phyloP scores from a whole-genome alignment of 805 yeast genomes.

The Pichia kluyveri region DNA sequence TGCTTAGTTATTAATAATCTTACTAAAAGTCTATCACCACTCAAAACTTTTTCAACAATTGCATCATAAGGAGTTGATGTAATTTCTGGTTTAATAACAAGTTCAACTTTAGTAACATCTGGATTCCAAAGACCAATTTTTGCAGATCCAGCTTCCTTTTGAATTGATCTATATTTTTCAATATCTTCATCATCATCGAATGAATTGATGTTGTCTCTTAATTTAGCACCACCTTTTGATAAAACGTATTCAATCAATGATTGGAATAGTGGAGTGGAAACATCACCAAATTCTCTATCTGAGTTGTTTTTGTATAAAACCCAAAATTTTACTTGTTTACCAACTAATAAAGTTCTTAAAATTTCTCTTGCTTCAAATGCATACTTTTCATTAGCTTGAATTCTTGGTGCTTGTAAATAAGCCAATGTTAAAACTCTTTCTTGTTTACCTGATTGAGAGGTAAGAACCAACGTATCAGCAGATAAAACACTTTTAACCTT shows the following conservation, averaged over 20 bases:
- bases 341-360: conserved; percentile 52
- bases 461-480: conserved; percentile 60
- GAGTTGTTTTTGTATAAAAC: conserved; percentile 44
- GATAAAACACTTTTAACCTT: conserved; percentile 63
- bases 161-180: conserved; percentile 30
- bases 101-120: conserved; percentile 17
- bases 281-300: conserved; percentile 65
- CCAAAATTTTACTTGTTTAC: conserved; percentile 53
- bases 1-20: conserved; percentile 35
- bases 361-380: conserved; percentile 55
- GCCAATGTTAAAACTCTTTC: conserved; percentile 62
- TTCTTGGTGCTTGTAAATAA: conserved; percentile 50
- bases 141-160: conserved; percentile 43
- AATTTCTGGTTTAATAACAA: conserved; percentile 23
- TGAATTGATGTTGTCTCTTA: conserved; percentile 41
- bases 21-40: conserved; percentile 70
- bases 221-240: conserved; percentile 51
- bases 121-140: conserved; percentile 49
- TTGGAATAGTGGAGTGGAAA: conserved; percentile 51
- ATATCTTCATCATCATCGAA: conserved; percentile 30
- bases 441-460: conserved; percentile 41
- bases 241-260: conserved; percentile 51
- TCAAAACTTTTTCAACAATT: conserved; percentile 65
- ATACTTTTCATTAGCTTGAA: conserved; percentile 33
- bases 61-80: conserved; percentile 37